Conservation (phyloP, 768 basidiomycete species). For the Multifurca ochricompacta region DNA sequence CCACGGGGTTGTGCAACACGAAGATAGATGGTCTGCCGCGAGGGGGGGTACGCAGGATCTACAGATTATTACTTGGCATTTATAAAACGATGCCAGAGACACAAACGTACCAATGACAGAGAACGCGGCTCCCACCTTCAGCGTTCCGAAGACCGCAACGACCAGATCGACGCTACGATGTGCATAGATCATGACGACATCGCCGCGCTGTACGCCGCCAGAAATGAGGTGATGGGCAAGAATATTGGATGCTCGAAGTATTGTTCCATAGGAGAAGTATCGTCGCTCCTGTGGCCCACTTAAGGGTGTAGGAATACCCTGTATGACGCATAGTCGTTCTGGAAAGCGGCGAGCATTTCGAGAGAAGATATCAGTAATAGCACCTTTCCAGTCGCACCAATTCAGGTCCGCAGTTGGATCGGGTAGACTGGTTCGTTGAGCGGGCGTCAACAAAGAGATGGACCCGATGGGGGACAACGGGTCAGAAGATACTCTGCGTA, state of each 20-base stretch:
- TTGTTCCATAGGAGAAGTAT: constrained; percentile 70
- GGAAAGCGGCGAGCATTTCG: constrained; percentile 75
- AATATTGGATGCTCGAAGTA: constrained; percentile 80
- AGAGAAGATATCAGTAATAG: constrained; percentile 93
- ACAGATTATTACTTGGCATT: neutral
- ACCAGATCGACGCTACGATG: constrained; percentile 94
- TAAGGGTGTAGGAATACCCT: constrained; percentile 47
- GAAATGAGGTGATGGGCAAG: constrained; percentile 85
- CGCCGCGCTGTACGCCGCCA: constrained; percentile 82
- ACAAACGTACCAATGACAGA: constrained; percentile 80
- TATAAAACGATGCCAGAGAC: neutral
- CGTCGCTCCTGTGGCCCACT: constrained; percentile 42
- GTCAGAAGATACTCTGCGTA: constrained; percentile 62
- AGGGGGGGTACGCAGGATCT: constrained; percentile 97
- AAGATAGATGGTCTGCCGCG: constrained; percentile 88
- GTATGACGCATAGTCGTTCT: constrained; percentile 82
- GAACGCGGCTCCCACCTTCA: constrained; percentile 95
- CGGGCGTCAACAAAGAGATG: constrained; percentile 68
- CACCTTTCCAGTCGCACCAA: constrained; percentile 97
- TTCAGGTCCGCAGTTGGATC: constrained; percentile 81
- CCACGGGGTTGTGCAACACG: constrained; percentile 89
- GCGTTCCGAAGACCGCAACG: constrained; percentile 91
- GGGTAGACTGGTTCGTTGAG: constrained; percentile 65
- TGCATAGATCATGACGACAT: constrained; percentile 98
- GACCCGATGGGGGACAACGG: constrained; percentile 68